Evolutionary conservation across 106 monocot species (phyloP).

Genomic region (Alisma plantagoaquatica): DNA sequence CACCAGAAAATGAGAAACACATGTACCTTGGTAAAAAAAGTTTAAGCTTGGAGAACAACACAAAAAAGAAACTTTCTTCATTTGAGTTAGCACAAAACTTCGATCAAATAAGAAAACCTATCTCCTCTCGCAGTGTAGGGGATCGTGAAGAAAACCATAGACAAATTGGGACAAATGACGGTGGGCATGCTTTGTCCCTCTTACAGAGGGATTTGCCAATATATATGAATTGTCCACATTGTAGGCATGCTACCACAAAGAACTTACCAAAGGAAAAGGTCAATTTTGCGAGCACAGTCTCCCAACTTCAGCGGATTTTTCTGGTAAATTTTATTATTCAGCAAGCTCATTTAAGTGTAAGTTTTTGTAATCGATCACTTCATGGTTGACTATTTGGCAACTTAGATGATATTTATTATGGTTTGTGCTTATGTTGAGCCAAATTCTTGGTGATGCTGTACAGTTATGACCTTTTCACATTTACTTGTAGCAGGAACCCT

Average conservation of each 20-base stretch:
- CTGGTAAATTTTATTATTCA: slow-evolving; percentile 44
- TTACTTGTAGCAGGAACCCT: too few relatives aligned
- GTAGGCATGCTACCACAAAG: slow-evolving; percentile 31
- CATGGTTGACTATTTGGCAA: too few relatives aligned
- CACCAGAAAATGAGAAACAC: too few relatives aligned
- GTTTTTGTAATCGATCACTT: too few relatives aligned
- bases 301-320: slow-evolving; percentile 95
- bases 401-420: too few relatives aligned
- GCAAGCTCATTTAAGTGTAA: too few relatives aligned
- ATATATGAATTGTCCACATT: slow-evolving; percentile 96
- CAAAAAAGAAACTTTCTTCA: slow-evolving; percentile 6
- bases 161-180: slow-evolving; percentile 30
- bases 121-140: slow-evolving; percentile 7
- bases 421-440: too few relatives aligned
- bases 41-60: slow-evolving; percentile 3
- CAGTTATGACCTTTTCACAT: too few relatives aligned
- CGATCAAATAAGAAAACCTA: background rate
- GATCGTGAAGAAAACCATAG: slow-evolving; percentile 21
- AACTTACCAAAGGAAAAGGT: slow-evolving; percentile 21
- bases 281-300: slow-evolving; percentile 74
- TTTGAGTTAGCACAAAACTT: slow-evolving; percentile 2
- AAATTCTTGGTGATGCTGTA: too few relatives aligned
- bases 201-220: slow-evolving; percentile 75
- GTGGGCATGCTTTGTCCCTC: slow-evolving; percentile 41
- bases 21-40: background rate